A percentile compares a stretch with the other conserved stretches of the same genome.
Conservation (phyloP, 1,139 yeast species). For the Suhomyces ambrosiae region DNA sequence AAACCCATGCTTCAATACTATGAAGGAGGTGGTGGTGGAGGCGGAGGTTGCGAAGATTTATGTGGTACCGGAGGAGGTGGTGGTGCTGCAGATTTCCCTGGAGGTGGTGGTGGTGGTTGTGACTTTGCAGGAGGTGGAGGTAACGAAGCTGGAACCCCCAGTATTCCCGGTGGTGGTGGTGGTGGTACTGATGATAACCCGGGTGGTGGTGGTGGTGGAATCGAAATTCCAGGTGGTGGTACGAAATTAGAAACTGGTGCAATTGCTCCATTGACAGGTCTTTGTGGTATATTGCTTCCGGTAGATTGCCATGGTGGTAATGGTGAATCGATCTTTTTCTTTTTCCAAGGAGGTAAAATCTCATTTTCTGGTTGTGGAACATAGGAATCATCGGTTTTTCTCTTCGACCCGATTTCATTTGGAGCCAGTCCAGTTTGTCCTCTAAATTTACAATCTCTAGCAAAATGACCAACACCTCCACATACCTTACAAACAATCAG, state of each 20-base stretch:
- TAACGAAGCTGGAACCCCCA: conserved; percentile 6
- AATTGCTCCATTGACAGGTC: conserved; percentile 10
- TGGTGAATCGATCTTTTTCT: conserved; percentile 14
- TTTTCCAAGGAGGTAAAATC: conserved; percentile 20
- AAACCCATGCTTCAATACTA: no score
- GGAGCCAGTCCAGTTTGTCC: conserved; percentile 7
- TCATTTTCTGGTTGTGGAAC: conserved; percentile 6
- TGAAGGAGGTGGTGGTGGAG: conserved; percentile 13
- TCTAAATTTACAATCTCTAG: conserved; percentile 71
- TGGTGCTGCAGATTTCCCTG: conserved; percentile 10
- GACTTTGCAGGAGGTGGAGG: conserved; percentile 20
- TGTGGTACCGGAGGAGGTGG: conserved; percentile 3
- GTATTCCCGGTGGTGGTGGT: conserved; percentile 16
- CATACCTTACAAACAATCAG: conserved; percentile 73
- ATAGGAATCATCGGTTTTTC: conserved; percentile 5
- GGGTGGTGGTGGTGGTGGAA: conserved; percentile 17
- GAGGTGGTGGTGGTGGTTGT: conserved; percentile 16
- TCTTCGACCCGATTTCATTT: conserved; percentile 3
- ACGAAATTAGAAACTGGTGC: conserved; percentile 6
- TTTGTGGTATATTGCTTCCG: conserved; percentile 9
- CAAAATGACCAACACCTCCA: conserved; percentile 83
- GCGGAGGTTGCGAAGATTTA: conserved; percentile 12
- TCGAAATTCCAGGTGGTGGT: conserved; percentile 7
- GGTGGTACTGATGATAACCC: conserved; percentile 16
- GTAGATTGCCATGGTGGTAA: conserved; percentile 20